These are phyloP conservation scores for Skeletonema costatum DNA, from an alignment of 108 stramenopile genomes.

Conservation along the genomic window DNA sequence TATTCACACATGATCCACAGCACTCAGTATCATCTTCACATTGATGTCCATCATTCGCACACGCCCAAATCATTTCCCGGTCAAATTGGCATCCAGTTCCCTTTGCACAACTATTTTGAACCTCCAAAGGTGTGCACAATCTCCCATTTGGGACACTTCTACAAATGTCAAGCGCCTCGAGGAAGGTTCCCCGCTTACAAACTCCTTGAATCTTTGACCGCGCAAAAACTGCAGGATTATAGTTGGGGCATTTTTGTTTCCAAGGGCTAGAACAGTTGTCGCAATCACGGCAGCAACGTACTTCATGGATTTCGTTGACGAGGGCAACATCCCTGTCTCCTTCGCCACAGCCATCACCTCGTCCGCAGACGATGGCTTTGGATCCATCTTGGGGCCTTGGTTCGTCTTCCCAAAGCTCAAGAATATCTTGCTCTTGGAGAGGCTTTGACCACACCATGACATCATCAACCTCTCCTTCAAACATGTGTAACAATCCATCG, in stretches of 20 bases:
- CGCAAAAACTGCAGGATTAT: neutral
- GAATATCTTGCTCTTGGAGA: constrained; percentile 4
- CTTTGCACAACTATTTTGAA: neutral
- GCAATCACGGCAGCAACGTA: neutral
- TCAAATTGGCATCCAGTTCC: constrained; percentile 3
- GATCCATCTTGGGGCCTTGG: neutral
- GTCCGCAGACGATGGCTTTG: neutral
- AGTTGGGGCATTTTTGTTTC: neutral
- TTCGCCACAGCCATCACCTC: neutral
- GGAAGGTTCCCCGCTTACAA: neutral
- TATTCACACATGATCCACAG: neutral
- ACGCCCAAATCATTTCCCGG: constrained; percentile 6
- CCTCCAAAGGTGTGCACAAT: neutral
- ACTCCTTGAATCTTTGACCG: neutral
- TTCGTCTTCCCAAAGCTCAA: neutral
- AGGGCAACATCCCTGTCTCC: neutral
- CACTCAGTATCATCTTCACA: neutral
- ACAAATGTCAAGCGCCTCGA: neutral
- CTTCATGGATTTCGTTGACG: neutral
- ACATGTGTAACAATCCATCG: neutral
- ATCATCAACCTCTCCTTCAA: constrained; percentile 9
- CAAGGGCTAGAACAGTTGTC: neutral
- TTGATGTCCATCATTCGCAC: neutral
- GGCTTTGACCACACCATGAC: neutral
- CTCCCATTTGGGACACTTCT: neutral